Evolutionary conservation across 495 filamentous ascomycete genomes (phyloP).

Genomic region (Aspergillus ellipticus): DNA sequence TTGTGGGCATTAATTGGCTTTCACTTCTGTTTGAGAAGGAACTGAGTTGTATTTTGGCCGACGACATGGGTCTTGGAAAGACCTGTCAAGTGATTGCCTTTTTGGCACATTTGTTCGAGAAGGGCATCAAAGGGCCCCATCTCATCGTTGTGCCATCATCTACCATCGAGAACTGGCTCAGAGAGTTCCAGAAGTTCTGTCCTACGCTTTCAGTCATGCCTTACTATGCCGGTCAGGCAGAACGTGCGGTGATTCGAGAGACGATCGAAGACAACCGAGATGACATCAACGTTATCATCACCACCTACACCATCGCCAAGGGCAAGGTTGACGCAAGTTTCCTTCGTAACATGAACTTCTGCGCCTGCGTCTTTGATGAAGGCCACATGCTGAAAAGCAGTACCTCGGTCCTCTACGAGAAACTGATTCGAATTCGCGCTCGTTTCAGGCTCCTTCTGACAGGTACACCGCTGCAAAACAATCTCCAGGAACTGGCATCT

Average conservation of each 20-base stretch:
- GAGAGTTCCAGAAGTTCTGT: conserved; percentile 86
- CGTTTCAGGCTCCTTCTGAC: conserved; percentile 82
- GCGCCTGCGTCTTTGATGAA: conserved; percentile 84
- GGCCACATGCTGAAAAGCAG: conserved; percentile 89
- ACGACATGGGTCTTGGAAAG: conserved; percentile 98
- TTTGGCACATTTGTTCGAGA: conserved; percentile 74
- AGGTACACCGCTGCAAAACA: conserved; percentile 94
- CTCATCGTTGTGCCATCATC: conserved; percentile 88
- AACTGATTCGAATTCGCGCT: conserved; percentile 72
- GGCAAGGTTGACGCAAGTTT: conserved; percentile 65
- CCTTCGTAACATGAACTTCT: conserved; percentile 57
- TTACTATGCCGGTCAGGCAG: conserved; percentile 69
- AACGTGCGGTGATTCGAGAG: conserved; percentile 62
- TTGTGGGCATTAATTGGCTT: conserved; percentile 95
- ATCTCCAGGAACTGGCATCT: conserved; percentile 84
- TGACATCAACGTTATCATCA: conserved; percentile 79
- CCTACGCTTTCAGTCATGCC: conserved; percentile 68
- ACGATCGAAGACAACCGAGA: conserved; percentile 58
- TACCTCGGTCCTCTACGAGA: conserved; percentile 72
- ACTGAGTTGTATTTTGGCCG: conserved; percentile 84
- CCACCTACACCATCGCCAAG: conserved; percentile 77
- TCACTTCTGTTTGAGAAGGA: conserved; percentile 70
- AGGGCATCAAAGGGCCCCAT: conserved; percentile 68
- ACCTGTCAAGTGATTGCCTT: conserved; percentile 96
- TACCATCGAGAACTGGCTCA: conserved; percentile 91